Evolutionary conservation across 2,329 filamentous ascomycete species (phyloP).

Genomic region (Cytospora piceicola): DNA sequence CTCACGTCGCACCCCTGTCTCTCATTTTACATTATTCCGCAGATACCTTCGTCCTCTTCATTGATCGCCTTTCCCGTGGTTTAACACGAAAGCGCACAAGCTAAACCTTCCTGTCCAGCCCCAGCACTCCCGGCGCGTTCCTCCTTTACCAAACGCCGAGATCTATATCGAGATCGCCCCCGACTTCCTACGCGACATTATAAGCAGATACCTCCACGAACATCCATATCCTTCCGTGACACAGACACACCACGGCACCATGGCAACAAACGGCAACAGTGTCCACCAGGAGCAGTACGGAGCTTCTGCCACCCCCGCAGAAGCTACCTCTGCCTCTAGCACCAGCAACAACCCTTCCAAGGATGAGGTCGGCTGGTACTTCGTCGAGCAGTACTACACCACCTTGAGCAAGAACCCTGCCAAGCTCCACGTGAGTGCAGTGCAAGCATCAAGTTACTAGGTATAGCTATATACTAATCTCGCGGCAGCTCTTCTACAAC

Average conservation of each 20-base stretch:
- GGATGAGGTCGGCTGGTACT: slow-evolving; percentile 99
- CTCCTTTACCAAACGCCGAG: slow-evolving; percentile 7
- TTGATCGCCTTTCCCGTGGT: not conserved
- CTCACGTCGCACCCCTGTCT: not conserved
- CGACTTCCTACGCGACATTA: slow-evolving; percentile 4
- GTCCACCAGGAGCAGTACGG: slow-evolving; percentile 50
- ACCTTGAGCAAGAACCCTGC: slow-evolving; percentile 93
- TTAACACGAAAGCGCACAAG: not conserved
- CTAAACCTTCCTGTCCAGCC: not conserved
- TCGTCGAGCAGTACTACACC: slow-evolving; percentile 99
- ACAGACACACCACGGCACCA: slow-evolving; percentile 40
- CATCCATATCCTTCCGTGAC: slow-evolving; percentile 11
- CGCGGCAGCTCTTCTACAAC: slow-evolving; percentile 81
- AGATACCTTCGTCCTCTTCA: not conserved
- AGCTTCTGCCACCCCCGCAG: slow-evolving; percentile 40
- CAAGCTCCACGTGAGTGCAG: slow-evolving; percentile 74
- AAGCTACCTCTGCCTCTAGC: slow-evolving; percentile 39
- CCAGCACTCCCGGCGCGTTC: not conserved
- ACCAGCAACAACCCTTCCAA: slow-evolving; percentile 64
- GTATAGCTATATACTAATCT: slow-evolving; percentile 6
- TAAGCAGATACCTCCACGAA: not conserved
- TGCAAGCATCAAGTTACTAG: not conserved
- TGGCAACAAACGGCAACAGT: slow-evolving; percentile 63
- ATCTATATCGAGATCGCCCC: slow-evolving; percentile 10
- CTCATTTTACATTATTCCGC: not conserved